These are phyloP conservation scores for Coix lacrymajobi DNA, from an alignment of 176 grass and related monocot genomes.

Conservation along the genomic window DNA sequence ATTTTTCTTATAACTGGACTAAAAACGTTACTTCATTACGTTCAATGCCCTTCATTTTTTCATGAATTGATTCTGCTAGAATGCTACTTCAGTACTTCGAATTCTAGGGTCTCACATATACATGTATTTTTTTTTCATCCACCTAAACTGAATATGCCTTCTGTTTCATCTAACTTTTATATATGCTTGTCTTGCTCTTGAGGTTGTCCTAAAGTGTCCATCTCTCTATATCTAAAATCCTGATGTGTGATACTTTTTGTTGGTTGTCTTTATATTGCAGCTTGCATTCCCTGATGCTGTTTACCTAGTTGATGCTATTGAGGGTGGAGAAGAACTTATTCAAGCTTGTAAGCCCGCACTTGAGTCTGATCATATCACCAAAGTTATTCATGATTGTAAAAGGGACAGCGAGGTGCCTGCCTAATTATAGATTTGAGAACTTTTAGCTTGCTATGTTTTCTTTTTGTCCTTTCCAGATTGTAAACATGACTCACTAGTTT, in stretches of 20 bases:
- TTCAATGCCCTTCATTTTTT: neutral
- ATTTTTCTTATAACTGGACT: neutral
- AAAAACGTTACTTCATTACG: neutral
- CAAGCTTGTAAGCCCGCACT: constrained; percentile 90
- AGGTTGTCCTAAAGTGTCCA: neutral
- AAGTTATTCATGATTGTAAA: constrained; percentile 99
- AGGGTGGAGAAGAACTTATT: constrained; percentile 67
- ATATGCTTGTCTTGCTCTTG: neutral
- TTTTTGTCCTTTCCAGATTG: neutral
- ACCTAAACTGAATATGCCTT: neutral
- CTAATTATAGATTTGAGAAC: constrained; percentile 1
- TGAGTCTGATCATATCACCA: constrained; percentile 70
- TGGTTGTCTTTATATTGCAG: constrained; percentile 45
- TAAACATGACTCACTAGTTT: constrained; percentile 5
- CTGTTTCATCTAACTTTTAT: constrained; percentile 6
- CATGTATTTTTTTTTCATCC: neutral
- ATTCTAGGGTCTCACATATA: neutral
- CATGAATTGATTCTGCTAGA: neutral
- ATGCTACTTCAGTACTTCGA: neutral
- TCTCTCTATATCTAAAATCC: neutral
- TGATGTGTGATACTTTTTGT: neutral
- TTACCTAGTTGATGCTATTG: constrained; percentile 92
- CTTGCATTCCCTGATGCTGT: constrained; percentile 77
- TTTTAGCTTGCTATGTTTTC: neutral
- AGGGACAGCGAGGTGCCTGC: constrained; percentile 85